Percentiles rank a stretch among this genome's conserved stretches.
Conservation (phyloP, 2,329 filamentous ascomycete genomes). For the Phoma sp. region DNA sequence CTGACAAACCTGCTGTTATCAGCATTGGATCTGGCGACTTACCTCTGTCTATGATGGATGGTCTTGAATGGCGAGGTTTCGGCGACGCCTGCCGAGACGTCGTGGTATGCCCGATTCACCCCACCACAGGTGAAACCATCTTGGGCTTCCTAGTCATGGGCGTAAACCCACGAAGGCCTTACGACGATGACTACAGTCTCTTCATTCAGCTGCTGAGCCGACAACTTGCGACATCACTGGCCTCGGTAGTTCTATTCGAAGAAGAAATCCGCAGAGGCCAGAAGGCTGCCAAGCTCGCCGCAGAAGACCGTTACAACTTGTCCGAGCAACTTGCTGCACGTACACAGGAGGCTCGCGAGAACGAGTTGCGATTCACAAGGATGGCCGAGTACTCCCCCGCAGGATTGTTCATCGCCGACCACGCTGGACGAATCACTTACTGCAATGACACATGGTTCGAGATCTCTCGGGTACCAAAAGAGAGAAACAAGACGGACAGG, state of each 20-base stretch:
- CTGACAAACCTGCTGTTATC: constrained; percentile 70
- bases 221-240: constrained; percentile 79
- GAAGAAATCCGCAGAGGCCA: constrained; percentile 80
- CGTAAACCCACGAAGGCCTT: constrained; percentile 77
- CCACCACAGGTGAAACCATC: constrained; percentile 74
- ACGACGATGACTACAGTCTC: constrained; percentile 79
- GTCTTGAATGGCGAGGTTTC: constrained; percentile 73
- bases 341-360: constrained; percentile 63
- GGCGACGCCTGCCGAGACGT: constrained; percentile 73
- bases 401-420: constrained; percentile 83
- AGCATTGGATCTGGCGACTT: constrained; percentile 71
- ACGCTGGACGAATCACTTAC: constrained; percentile 73
- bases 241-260: constrained; percentile 81
- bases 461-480: constrained; percentile 70
- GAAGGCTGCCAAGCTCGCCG: constrained; percentile 74
- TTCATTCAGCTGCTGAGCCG: constrained; percentile 77
- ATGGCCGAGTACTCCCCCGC: constrained; percentile 87
- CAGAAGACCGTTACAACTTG: constrained; percentile 77
- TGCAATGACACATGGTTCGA: constrained; percentile 79
- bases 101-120: constrained; percentile 79
- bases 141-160: constrained; percentile 82
- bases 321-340: constrained; percentile 74
- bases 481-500: constrained; percentile 63
- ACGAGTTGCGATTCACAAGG: constrained; percentile 79
- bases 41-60: constrained; percentile 68